These are phyloP conservation scores for Podospora pseudocomata DNA, from an alignment of 495 filamentous ascomycete genomes.

Conservation along the genomic window DNA sequence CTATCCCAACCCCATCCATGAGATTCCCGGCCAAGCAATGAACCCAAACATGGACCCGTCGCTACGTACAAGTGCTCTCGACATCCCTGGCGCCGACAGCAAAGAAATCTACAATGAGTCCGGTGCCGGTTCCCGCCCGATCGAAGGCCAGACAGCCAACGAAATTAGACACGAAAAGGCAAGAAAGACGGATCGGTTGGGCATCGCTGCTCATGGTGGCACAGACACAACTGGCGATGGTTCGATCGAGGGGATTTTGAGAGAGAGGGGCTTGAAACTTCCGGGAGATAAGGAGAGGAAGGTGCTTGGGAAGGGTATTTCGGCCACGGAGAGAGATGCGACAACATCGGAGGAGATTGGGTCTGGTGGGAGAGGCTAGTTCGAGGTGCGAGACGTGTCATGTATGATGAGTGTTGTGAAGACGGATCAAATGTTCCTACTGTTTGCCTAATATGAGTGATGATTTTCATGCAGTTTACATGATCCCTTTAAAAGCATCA, in stretches of 20 bases:
- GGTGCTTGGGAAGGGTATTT: not conserved
- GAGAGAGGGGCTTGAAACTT: not conserved
- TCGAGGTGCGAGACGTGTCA: not conserved
- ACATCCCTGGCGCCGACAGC: constrained; percentile 61
- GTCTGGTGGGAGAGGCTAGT: not conserved
- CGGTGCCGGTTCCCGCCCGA: constrained; percentile 49
- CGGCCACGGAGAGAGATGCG: not conserved
- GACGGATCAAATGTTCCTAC: not conserved
- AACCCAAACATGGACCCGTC: constrained; percentile 31
- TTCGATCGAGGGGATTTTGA: not conserved
- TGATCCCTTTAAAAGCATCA: constrained; percentile 16
- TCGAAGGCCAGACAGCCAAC: constrained; percentile 54
- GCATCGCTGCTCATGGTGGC: not conserved
- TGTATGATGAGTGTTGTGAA: not conserved
- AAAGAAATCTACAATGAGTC: constrained; percentile 49
- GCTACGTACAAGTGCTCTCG: constrained; percentile 41
- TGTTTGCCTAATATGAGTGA: not conserved
- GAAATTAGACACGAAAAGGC: constrained; percentile 39
- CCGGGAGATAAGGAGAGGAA: not conserved
- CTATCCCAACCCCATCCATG: constrained; percentile 24
- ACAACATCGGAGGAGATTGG: not conserved
- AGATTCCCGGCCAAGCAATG: constrained; percentile 46
- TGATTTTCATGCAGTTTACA: not conserved
- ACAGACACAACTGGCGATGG: not conserved
- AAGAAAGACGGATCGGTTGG: not conserved